Conservation (phyloP, 2,329 filamentous ascomycete genomes). For the Alternaria alternata region DNA sequence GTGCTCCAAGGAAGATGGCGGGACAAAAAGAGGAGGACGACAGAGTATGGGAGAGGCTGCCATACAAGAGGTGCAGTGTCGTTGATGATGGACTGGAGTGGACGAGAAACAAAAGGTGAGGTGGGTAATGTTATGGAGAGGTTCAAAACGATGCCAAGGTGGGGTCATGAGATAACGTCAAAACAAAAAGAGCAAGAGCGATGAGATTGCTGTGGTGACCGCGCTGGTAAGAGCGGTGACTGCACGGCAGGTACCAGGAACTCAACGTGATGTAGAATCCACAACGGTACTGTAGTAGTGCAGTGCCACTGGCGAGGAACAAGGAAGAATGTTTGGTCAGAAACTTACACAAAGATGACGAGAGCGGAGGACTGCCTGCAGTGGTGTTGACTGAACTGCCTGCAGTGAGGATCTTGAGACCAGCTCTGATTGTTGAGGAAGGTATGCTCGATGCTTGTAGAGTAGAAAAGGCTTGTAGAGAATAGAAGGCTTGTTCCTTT, state of each 20-base stretch:
- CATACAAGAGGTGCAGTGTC: conserved; percentile 9
- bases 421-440: conserved; percentile 20
- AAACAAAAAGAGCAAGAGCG: conserved; percentile 19
- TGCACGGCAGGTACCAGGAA: conserved; percentile 7
- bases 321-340: neutral
- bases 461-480: neutral
- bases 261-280: conserved; percentile 14
- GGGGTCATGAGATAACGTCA: conserved; percentile 4
- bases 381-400: conserved; percentile 24
- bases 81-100: conserved; percentile 2
- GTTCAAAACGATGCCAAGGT: conserved; percentile 9
- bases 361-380: conserved; percentile 26
- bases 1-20: conserved; percentile 12
- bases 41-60: neutral
- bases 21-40: conserved; percentile 3
- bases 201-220: conserved; percentile 23
- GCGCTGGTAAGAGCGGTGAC: conserved; percentile 12
- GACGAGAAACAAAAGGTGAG: conserved; percentile 8
- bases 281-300: neutral
- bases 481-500: conserved; percentile 10
- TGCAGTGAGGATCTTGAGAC: conserved; percentile 24
- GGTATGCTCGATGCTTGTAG: conserved; percentile 4
- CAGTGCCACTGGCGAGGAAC: conserved; percentile 4
- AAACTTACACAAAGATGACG: conserved; percentile 26
- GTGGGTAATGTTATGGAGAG: conserved; percentile 6